Percentiles rank a stretch among this genome's conserved stretches.
phyloP scores from a whole-genome alignment of 75 land plant species.

The Larix kaempferi region DNA sequence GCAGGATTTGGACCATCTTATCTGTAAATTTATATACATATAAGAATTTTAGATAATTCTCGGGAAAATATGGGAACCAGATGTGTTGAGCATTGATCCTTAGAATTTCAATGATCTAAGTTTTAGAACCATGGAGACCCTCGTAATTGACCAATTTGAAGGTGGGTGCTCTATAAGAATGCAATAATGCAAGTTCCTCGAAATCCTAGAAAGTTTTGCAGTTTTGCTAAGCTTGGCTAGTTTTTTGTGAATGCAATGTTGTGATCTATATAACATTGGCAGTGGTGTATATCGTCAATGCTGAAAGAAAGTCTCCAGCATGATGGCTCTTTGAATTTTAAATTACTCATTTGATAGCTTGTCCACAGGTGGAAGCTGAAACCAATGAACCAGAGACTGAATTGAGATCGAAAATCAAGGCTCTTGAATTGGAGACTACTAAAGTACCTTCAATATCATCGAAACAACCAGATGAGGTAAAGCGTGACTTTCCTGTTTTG shows the following conservation, averaged over 20 bases:
- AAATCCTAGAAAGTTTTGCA: not conserved
- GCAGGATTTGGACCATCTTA: not conserved
- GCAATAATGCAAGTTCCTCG: not conserved
- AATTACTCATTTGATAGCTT: not conserved
- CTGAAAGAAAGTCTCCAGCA: not conserved
- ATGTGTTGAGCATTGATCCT: not conserved
- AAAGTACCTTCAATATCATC: constrained; percentile 49
- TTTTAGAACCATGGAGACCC: not conserved
- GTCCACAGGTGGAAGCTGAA: constrained; percentile 47
- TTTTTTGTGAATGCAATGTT: not conserved
- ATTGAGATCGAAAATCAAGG: constrained; percentile 61
- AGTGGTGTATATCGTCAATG: not conserved
- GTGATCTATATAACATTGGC: not conserved
- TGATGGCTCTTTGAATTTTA: not conserved
- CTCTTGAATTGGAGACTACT: constrained; percentile 54
- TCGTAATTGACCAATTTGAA: not conserved
- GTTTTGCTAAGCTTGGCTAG: not conserved
- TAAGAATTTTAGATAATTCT: not conserved
- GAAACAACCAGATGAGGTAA: constrained; percentile 53
- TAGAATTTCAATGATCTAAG: not conserved
- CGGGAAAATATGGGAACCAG: not conserved
- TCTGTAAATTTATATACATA: not conserved
- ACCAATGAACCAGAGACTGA: constrained; percentile 67
- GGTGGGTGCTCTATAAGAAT: not conserved
- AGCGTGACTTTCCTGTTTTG: not conserved